Base-by-base conservation (phyloP, 192 early-diverging fungal genomes). In the Entrophospora sp. region DNA sequence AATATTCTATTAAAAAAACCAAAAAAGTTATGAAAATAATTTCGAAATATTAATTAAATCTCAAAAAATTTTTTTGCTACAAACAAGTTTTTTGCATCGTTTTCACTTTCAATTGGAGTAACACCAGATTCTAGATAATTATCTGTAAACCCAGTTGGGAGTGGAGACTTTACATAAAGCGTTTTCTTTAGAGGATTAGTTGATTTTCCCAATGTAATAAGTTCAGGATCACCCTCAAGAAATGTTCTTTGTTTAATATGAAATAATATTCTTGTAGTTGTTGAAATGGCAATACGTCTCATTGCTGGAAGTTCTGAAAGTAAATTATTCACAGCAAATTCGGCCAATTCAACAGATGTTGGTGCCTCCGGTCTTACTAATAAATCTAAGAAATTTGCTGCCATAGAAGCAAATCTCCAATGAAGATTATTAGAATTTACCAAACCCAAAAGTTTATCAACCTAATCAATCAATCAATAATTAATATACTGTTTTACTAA, bases 371-470 rank as follows among this genome's bases (percentile, higher is more conserved):
- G 74, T n/a, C 85, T 74, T 58, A 87, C 72, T 14, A 86, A 72
- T 22, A 89, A 67, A 46, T 94, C 89, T 5, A 96, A 71, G 40
- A 92, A 88, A 52, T 85, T 90, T 53, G 87, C 81, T 3, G 87
- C 79, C 81, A 94, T 89, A 4, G 84, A 78, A 1, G 83, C 79
- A 76, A 91, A 91, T 14, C 90, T 81, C 91, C 92, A 91, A 28
- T 91, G 92, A 0, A 90, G 70, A 7, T 76, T 76, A 1, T 79
- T 71, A 42, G 82, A 75, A 30, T 81, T 74, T 28, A 87, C 64
- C 31, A 89, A 68, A n/a, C 75, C 80, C 9, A 88, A 75, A 60
- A 94, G 76, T 7, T 76, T 70, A n/a, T 62, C 63, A 4, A 75
- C 36, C 57, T 59, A 35, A 20, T 34, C 9, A 38, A n/a, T n/a